Evolutionary conservation across 2,329 filamentous ascomycete species (phyloP), one percentile per base, ranked within the genome.

Genomic region (Shiraia sp.): DNA sequence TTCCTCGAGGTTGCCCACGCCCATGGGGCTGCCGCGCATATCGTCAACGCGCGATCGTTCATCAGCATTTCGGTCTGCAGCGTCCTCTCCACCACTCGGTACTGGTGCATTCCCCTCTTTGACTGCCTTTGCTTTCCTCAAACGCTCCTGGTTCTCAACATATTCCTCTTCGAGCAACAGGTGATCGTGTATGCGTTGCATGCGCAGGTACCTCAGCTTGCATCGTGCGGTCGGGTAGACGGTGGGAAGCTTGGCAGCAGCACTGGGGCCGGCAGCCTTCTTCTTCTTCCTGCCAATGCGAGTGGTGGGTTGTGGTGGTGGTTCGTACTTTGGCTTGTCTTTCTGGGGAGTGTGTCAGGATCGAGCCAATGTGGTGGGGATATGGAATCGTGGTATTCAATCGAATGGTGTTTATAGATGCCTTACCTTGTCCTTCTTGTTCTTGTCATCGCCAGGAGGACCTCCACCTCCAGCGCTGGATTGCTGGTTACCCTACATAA

Each of bases 241-340:
- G 57, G 89, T 84, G 22, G 93, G 93, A 17, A 99, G 86, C 76
- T 99, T 99, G 44, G 92, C 90, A 13, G 93, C 89, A 36, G 93
- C 91, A 72, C 92, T 96, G 51, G 90, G 90, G 38, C 93, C 93
- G 46, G 87, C 90, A 35, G 84, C 82, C 85, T 89, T 96, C 81
- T 91, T 92, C 88, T 99, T 99, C 87, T 95, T 96, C 67, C 92
- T 89, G 48, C 93, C 93, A 70, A 99, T 87, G 70, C 93, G 89
- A 56, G 93, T 97, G 50, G 93, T 99, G 51, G 93, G 93, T 66
- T 92, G 87, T 72, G 93, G 93, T 59, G 93, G 93, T 54, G 93
- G 93, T 75, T 99, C 93, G 79, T 99, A 99, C 87, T 96, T 97
- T 69, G 93, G 93, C 86, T 99, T 99, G 52, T 99, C 92, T 82